phyloP scores from a whole-genome alignment of 2,329 filamentous ascomycete species.

The Exophiala lecanii-corni region DNA sequence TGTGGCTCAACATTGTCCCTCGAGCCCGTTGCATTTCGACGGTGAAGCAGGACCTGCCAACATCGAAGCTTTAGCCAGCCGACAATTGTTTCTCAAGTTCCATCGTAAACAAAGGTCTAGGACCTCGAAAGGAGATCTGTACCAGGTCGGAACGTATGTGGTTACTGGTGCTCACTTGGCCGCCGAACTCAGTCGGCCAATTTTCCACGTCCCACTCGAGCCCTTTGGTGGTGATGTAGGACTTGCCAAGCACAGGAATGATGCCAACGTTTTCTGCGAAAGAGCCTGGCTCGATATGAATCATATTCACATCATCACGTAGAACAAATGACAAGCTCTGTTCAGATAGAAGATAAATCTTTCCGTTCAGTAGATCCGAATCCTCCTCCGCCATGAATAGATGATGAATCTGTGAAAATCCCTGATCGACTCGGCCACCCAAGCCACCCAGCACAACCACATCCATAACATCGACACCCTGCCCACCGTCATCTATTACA shows the following conservation, averaged over 20 bases:
- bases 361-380: slow-evolving; percentile 46
- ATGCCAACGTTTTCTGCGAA: slow-evolving; percentile 82
- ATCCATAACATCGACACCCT: slow-evolving; percentile 42
- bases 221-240: slow-evolving; percentile 71
- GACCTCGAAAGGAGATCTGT: slow-evolving; percentile 50
- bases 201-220: slow-evolving; percentile 85
- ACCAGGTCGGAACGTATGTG: slow-evolving; percentile 61
- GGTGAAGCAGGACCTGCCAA: too few relatives aligned
- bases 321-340: slow-evolving; percentile 79
- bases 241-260: slow-evolving; percentile 73
- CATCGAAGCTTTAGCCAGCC: too few relatives aligned
- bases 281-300: slow-evolving; percentile 53
- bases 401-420: slow-evolving; percentile 81
- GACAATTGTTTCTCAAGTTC: slow-evolving; percentile 48
- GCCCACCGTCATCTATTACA: slow-evolving; percentile 21
- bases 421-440: slow-evolving; percentile 88
- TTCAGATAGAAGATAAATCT: slow-evolving; percentile 74
- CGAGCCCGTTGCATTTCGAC: too few relatives aligned
- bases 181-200: slow-evolving; percentile 74
- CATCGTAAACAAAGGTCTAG: slow-evolving; percentile 66
- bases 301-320: slow-evolving; percentile 61
- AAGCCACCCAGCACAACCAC: slow-evolving; percentile 81
- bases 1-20: too few relatives aligned
- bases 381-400: slow-evolving; percentile 52
- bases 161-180: slow-evolving; percentile 74